phyloP scores from a whole-genome alignment of 192 early-diverging fungal species.

The Coemansia sp. region DNA sequence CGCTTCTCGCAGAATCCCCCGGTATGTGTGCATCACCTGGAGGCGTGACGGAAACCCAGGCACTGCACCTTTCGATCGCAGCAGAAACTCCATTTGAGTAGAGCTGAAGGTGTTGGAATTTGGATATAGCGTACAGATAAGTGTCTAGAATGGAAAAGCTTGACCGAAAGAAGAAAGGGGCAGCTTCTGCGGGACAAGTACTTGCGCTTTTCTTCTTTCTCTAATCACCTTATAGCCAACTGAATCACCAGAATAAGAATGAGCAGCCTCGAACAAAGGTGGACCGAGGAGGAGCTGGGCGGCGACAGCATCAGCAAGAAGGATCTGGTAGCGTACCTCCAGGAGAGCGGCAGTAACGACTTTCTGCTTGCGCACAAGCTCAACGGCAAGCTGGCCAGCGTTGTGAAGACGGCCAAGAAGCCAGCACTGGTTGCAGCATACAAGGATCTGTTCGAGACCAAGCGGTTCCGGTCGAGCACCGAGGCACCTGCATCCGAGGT shows the following conservation, averaged over 20 bases:
- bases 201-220: background rate
- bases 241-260: too few species aligned
- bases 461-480: constrained; percentile 57
- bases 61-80: constrained; percentile 10
- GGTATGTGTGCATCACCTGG: constrained; percentile 26
- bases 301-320: constrained; percentile 71
- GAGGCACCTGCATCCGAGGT: constrained; percentile 32
- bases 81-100: constrained; percentile 34
- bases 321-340: constrained; percentile 66
- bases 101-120: too few species aligned
- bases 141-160: background rate
- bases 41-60: background rate
- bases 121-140: too few species aligned
- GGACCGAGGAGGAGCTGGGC: constrained; percentile 64
- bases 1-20: constrained; percentile 40
- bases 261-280: constrained; percentile 41
- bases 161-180: too few species aligned
- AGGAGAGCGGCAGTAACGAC: constrained; percentile 61
- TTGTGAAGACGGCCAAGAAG: constrained; percentile 71
- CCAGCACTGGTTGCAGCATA: constrained; percentile 64
- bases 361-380: constrained; percentile 68
- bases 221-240: background rate
- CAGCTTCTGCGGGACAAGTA: background rate
- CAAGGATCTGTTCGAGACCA: constrained; percentile 60
- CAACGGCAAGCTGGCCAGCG: constrained; percentile 66